phyloP scores from a whole-genome alignment of 2,329 filamentous ascomycete genomes.

The Plectosphaerella sp. region DNA sequence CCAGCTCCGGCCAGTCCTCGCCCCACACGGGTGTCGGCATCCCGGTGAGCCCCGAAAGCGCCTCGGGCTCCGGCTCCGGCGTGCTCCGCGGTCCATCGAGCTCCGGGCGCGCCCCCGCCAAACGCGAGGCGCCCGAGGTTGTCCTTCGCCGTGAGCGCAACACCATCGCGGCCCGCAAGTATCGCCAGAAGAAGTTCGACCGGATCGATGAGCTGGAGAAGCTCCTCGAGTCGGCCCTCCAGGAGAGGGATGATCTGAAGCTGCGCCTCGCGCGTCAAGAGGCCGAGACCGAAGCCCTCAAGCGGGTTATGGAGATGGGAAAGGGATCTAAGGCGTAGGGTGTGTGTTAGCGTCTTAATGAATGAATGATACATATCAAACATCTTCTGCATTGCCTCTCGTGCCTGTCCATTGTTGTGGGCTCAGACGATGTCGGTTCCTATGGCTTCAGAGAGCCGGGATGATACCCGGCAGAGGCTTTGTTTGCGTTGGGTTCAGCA shows the following conservation, averaged over 20 bases:
- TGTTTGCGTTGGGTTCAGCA: constrained; percentile 1
- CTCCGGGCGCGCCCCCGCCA: neutral
- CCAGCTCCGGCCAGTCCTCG: constrained; percentile 7
- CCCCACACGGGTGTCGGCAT: constrained; percentile 2
- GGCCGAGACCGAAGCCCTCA: constrained; percentile 59
- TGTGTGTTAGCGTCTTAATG: neutral
- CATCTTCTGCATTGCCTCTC: neutral
- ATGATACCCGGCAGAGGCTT: neutral
- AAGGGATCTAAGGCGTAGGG: neutral
- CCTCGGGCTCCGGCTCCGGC: neutral
- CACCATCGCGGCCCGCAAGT: constrained; percentile 67
- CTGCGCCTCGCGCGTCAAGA: constrained; percentile 60
- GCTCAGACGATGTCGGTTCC: constrained; percentile 5
- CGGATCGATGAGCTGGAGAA: constrained; percentile 58
- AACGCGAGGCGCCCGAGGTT: constrained; percentile 13
- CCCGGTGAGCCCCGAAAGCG: constrained; percentile 6
- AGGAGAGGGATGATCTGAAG: constrained; percentile 60
- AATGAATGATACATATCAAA: neutral
- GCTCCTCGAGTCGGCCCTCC: constrained; percentile 51
- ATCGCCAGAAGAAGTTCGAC: constrained; percentile 66
- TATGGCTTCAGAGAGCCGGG: neutral
- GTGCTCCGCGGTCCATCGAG: neutral
- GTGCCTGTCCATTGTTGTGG: neutral
- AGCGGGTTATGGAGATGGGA: constrained; percentile 36
- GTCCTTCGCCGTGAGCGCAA: constrained; percentile 60